Conservation (phyloP, 2,329 filamentous ascomycete genomes). For the Pseudogymnoascus sp. region DNA sequence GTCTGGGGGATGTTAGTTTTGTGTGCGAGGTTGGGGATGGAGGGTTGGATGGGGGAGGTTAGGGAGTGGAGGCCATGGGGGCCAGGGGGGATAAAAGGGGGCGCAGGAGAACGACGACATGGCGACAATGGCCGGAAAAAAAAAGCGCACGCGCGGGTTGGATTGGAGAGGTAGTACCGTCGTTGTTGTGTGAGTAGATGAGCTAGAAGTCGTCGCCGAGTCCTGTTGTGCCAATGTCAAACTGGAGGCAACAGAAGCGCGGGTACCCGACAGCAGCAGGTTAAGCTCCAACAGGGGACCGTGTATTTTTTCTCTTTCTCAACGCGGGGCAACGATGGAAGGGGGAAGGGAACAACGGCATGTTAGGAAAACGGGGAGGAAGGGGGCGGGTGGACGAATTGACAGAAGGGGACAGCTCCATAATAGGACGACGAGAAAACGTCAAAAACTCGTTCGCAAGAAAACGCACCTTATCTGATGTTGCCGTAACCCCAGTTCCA, state of each 20-base stretch:
- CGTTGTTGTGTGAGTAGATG: not conserved
- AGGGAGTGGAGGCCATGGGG: not conserved
- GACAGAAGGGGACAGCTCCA: not conserved
- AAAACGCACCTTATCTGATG: not conserved
- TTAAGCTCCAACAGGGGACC: slow-evolving; percentile 1
- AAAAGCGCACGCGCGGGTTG: not conserved
- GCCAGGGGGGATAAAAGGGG: not conserved
- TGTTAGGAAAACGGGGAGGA: slow-evolving; percentile 8
- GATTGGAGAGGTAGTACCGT: not conserved
- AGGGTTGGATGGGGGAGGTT: slow-evolving; percentile 4
- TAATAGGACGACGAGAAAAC: slow-evolving; percentile 5
- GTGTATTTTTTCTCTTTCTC: not conserved
- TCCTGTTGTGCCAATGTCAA: slow-evolving; percentile 26
- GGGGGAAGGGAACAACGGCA: not conserved
- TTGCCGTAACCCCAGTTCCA: not conserved
- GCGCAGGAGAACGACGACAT: not conserved
- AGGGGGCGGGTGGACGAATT: not conserved
- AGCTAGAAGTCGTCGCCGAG: slow-evolving; percentile 19
- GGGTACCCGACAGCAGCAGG: not conserved
- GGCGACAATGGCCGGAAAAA: not conserved
- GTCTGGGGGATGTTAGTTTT: not conserved
- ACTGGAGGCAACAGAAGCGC: slow-evolving; percentile 18
- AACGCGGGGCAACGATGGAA: not conserved
- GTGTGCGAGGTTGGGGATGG: not conserved
- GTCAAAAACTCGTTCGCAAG: not conserved